Percentiles rank a stretch among this genome's conserved stretches.
Conservation (phyloP, 768 basidiomycete species). For the Boletus eberwhitei region DNA sequence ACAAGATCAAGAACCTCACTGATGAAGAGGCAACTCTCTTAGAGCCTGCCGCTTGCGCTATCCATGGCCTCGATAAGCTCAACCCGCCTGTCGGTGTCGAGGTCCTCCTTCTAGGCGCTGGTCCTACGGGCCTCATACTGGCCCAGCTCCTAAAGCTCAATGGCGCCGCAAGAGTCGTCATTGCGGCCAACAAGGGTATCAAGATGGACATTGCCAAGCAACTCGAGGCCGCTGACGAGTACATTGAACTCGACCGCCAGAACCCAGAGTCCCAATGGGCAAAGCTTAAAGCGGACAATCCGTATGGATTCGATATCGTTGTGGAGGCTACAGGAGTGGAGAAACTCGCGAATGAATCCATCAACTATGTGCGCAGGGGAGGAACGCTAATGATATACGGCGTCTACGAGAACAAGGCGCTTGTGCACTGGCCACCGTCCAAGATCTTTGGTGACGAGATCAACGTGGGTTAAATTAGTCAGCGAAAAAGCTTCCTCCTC, state of each 20-base stretch:
- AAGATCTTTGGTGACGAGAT: conserved; percentile 80
- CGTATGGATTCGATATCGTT: conserved; percentile 89
- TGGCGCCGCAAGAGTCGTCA: conserved; percentile 75
- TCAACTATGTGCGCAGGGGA: conserved; percentile 84
- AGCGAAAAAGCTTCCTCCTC: background rate
- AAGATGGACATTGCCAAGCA: conserved; percentile 86
- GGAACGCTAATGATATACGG: conserved; percentile 88
- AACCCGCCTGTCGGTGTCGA: conserved; percentile 79
- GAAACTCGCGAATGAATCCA: conserved; percentile 80
- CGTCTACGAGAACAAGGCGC: conserved; percentile 83
- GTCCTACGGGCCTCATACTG: conserved; percentile 88
- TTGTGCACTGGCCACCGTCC: conserved; percentile 81
- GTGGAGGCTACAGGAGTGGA: conserved; percentile 81
- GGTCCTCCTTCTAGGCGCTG: conserved; percentile 84
- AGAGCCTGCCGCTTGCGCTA: conserved; percentile 88
- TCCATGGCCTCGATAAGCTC: conserved; percentile 90
- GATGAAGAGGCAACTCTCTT: conserved; percentile 87
- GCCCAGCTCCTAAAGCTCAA: conserved; percentile 86
- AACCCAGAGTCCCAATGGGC: conserved; percentile 77
- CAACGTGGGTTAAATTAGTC: conserved; percentile 32
- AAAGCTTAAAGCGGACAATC: conserved; percentile 74
- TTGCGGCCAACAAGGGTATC: conserved; percentile 87
- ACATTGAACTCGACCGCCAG: conserved; percentile 77
- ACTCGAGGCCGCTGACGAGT: conserved; percentile 78
- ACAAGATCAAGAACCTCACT: conserved; percentile 82